These are phyloP conservation scores for Phialophora chinensis DNA, from an alignment of 2,329 filamentous ascomycete genomes.

Conservation along the genomic window DNA sequence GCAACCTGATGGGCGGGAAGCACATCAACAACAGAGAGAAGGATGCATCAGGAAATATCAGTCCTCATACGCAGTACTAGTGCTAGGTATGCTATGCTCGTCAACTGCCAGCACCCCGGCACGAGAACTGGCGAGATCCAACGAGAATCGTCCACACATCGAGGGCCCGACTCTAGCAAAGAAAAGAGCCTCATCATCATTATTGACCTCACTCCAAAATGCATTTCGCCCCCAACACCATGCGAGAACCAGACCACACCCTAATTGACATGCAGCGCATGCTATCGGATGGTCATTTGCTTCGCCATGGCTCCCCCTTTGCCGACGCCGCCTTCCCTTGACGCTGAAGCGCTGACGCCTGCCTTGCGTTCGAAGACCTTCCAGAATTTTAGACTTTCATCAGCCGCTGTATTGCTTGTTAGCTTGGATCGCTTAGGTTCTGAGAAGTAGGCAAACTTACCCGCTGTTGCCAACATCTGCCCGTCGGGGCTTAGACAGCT, in stretches of 20 bases:
- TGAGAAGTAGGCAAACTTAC: conserved; percentile 52
- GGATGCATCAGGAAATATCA: background rate
- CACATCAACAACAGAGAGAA: background rate
- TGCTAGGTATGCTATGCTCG: conserved; percentile 3
- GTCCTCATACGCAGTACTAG: background rate
- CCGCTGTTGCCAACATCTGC: conserved; percentile 95
- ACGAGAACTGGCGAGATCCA: background rate
- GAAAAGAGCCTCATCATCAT: conserved; percentile 28
- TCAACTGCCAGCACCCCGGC: background rate
- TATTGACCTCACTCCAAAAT: background rate
- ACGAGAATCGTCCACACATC: conserved; percentile 17
- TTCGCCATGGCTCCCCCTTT: conserved; percentile 86
- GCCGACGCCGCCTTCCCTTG: conserved; percentile 69
- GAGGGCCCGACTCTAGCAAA: background rate
- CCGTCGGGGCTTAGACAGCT: conserved; percentile 96
- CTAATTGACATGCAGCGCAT: conserved; percentile 7
- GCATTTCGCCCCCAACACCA: conserved; percentile 28
- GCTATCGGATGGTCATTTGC: conserved; percentile 90
- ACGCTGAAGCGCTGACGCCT: conserved; percentile 67
- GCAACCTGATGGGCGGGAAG: background rate
- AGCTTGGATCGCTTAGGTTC: conserved; percentile 5
- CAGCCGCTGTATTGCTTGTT: conserved; percentile 68
- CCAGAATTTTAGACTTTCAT: conserved; percentile 99
- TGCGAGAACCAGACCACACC: conserved; percentile 18
- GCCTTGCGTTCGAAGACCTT: conserved; percentile 99